Conservation (phyloP, 2,329 filamentous ascomycete genomes). For the Xylaria sp. region DNA sequence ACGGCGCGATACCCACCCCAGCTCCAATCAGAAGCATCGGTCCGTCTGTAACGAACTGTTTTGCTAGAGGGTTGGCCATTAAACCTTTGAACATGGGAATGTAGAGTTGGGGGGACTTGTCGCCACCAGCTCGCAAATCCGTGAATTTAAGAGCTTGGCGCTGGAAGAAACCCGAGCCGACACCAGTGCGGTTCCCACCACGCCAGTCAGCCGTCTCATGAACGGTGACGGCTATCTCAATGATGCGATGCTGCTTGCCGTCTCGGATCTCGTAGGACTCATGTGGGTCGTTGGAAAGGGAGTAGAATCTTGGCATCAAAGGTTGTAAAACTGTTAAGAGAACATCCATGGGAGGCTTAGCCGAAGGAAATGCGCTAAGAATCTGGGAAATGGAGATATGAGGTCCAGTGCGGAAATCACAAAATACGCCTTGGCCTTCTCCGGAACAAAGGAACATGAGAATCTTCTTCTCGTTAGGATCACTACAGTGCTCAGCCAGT, state of each 20-base stretch:
- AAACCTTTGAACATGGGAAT: slow-evolving; percentile 98
- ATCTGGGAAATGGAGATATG: slow-evolving; percentile 88
- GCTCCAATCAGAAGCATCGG: slow-evolving; percentile 98
- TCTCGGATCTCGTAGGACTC: slow-evolving; percentile 76
- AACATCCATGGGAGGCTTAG: slow-evolving; percentile 85
- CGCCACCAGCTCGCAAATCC: slow-evolving; percentile 71
- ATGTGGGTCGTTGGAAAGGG: slow-evolving; percentile 94
- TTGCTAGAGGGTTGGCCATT: slow-evolving; percentile 95
- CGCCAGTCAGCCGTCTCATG: slow-evolving; percentile 88
- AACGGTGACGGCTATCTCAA: slow-evolving; percentile 97
- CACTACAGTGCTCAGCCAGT: slow-evolving; percentile 84
- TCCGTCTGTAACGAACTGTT: slow-evolving; percentile 90
- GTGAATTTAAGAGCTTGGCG: slow-evolving; percentile 80
- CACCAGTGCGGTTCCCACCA: slow-evolving; percentile 77
- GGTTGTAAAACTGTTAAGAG: slow-evolving; percentile 84
- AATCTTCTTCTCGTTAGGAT: slow-evolving; percentile 87
- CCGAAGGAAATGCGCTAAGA: slow-evolving; percentile 89
- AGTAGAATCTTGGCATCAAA: slow-evolving; percentile 98
- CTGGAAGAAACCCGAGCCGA: slow-evolving; percentile 94
- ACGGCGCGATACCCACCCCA: slow-evolving; percentile 95
- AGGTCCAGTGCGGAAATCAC: slow-evolving; percentile 90
- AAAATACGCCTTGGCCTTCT: slow-evolving; percentile 92
- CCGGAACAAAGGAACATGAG: slow-evolving; percentile 86
- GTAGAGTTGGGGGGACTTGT: slow-evolving; percentile 70
- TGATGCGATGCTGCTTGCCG: slow-evolving; percentile 77